Base-by-base conservation (phyloP, 805 yeast genomes). In the Sungouiella blattae region DNA sequence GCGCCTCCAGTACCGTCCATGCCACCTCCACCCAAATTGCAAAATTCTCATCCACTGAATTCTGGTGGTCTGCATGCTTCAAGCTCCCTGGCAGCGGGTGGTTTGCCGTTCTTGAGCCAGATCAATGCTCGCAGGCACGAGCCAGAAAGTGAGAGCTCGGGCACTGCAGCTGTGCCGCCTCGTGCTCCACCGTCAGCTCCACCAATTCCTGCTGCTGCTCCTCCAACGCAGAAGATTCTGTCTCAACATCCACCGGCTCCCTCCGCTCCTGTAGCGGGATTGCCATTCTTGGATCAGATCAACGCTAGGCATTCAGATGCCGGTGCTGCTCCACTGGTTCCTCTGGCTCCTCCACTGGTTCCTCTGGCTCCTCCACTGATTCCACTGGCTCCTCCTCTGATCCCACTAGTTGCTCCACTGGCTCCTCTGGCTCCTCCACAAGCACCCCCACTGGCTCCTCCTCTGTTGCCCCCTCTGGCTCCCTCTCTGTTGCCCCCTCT, bases 51-150 rank as follows among this genome's bases (percentile, higher is more conserved):
- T n/a, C n/a, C n/a, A n/a, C n/a, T n/a, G n/a, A n/a, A n/a, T n/a
- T n/a, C n/a, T n/a, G n/a, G n/a, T n/a, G n/a, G n/a, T n/a, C n/a
- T n/a, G n/a, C n/a, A n/a, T n/a, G n/a, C n/a, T n/a, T n/a, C n/a
- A n/a, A n/a, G n/a, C n/a, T n/a, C n/a, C n/a, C n/a, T n/a, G n/a
- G n/a, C n/a, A n/a, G n/a, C n/a, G n/a, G n/a, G n/a, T n/a, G n/a
- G n/a, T n/a, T 22, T 30, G 27, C 40, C 44, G 11, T 34, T 38
- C 17, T 38, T 38, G 39, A 28, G 23, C 26, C 40, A 39, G 30
- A 74, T 75, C 35, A 73, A 71, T 46, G 67, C 62, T 22, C 67
- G 69, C 41, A 60, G 79, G 41, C 73, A 68, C 38, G 76, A 72
- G 29, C 27, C 22, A 9, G 22, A 6, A 20, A 7, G 8, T 7